Conservation (phyloP, 305 asterid species). For the Caryopteris hybrid region DNA sequence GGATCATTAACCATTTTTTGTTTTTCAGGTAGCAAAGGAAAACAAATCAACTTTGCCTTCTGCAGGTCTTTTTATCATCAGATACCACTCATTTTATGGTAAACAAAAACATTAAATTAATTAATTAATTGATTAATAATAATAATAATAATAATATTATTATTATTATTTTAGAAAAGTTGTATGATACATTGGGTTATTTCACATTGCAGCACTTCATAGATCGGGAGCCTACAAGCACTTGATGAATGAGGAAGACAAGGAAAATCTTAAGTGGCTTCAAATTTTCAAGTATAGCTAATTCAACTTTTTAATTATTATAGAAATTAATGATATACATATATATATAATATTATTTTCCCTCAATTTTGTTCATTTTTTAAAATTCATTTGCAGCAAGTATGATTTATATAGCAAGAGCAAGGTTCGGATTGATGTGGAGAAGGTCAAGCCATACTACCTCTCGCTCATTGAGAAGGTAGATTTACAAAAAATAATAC, state of each 20-base stretch:
- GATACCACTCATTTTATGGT: slow-evolving; percentile 79
- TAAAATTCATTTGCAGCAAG: slow-evolving; percentile 37
- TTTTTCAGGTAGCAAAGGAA: slow-evolving; percentile 57
- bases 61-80: slow-evolving; percentile 58
- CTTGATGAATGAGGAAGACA: slow-evolving; percentile 67
- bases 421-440: slow-evolving; percentile 63
- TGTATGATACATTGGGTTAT: background rate
- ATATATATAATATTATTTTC: background rate
- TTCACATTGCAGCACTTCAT: slow-evolving; percentile 52
- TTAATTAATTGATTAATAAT: no score
- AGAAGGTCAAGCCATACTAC: slow-evolving; percentile 73
- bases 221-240: slow-evolving; percentile 57
- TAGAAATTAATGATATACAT: background rate
- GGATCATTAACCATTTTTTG: background rate
- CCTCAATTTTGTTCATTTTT: background rate
- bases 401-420: slow-evolving; percentile 81
- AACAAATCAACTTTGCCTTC: slow-evolving; percentile 56
- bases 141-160: no score
- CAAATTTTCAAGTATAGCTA: slow-evolving; percentile 49
- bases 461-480: slow-evolving; percentile 75
- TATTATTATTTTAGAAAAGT: background rate
- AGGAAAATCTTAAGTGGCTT: slow-evolving; percentile 66
- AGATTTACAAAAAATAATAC: background rate
- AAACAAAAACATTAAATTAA: no score
- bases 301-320: background rate